Conservation (phyloP, 2,329 filamentous ascomycete species). For the Diaporthe sp. region DNA sequence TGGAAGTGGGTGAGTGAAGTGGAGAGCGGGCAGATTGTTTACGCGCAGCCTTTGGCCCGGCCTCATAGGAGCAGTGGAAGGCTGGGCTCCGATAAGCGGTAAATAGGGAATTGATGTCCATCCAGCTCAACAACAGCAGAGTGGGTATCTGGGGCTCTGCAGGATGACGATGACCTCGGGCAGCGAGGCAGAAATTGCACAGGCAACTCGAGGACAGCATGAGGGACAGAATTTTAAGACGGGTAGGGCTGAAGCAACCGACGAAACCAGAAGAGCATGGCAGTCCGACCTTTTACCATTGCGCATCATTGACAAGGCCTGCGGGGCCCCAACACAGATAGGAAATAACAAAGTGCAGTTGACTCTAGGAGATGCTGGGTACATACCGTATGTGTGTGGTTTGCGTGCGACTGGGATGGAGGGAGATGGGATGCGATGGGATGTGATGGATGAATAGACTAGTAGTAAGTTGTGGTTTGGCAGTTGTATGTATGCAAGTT, state of each 20-base stretch:
- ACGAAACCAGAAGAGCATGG: constrained; percentile 53
- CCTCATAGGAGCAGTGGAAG: constrained; percentile 58
- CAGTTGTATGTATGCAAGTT: constrained; percentile 9
- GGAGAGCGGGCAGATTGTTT: constrained; percentile 52
- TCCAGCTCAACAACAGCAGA: constrained; percentile 34
- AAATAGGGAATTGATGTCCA: constrained; percentile 41
- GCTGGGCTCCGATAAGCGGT: constrained; percentile 67
- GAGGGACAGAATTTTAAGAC: constrained; percentile 42
- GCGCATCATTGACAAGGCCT: constrained; percentile 57
- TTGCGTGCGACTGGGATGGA: not conserved
- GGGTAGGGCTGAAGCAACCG: constrained; percentile 42
- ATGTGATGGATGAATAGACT: constrained; percentile 16
- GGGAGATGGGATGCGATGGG: not conserved
- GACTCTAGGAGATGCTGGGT: constrained; percentile 16
- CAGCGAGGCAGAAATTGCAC: constrained; percentile 30
- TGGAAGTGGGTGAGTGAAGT: not conserved
- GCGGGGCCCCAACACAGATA: constrained; percentile 4
- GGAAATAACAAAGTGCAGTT: constrained; percentile 2
- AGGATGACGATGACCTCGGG: constrained; percentile 34
- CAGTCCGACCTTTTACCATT: constrained; percentile 64
- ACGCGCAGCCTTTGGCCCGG: constrained; percentile 71
- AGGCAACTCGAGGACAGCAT: constrained; percentile 16
- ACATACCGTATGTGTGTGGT: constrained; percentile 1
- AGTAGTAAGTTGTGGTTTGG: constrained; percentile 14
- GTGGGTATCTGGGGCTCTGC: constrained; percentile 40